Percentiles rank a stretch among this genome's conserved stretches.
Evolutionary conservation across 2,329 filamentous ascomycete species (phyloP).

Genomic region (Ceratocystis diversiconidia): DNA sequence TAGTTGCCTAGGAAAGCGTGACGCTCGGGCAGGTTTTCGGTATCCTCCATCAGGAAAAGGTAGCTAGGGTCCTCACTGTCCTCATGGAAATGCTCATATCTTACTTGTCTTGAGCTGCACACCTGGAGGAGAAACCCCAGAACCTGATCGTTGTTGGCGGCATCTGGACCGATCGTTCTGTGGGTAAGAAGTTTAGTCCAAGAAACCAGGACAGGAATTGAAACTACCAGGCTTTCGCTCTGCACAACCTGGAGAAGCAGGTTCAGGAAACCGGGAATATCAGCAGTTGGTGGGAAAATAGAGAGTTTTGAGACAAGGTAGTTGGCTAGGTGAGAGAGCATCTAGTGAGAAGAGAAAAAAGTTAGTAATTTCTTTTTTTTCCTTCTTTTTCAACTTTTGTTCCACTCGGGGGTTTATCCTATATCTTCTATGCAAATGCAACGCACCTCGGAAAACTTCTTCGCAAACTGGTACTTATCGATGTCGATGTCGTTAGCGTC

Average conservation of each 20-base stretch:
- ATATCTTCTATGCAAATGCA: background rate
- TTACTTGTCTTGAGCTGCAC: constrained; percentile 68
- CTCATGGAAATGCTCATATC: constrained; percentile 75
- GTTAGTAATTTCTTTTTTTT: constrained; percentile 3
- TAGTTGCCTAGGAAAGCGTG: constrained; percentile 96
- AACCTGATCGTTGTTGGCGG: constrained; percentile 44
- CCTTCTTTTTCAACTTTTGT: no score
- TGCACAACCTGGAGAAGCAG: constrained; percentile 68
- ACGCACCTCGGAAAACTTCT: constrained; percentile 80
- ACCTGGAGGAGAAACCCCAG: constrained; percentile 67
- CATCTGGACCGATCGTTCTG: constrained; percentile 48
- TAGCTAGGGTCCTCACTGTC: constrained; percentile 68
- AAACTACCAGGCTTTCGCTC: constrained; percentile 78
- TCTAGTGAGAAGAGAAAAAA: constrained; percentile 31
- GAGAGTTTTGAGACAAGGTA: constrained; percentile 68
- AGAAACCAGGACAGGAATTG: constrained; percentile 78
- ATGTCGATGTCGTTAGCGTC: constrained; percentile 76
- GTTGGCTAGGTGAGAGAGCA: constrained; percentile 71
- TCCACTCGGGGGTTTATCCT: background rate
- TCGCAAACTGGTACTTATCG: constrained; percentile 79
- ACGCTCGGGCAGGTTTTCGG: constrained; percentile 83
- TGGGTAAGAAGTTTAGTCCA: constrained; percentile 75
- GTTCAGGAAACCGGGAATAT: constrained; percentile 62
- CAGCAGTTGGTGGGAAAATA: constrained; percentile 45
- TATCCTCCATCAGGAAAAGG: constrained; percentile 78